Base-by-base conservation (phyloP, 1,284 basidiomycete species). In the Inonotus hispidus region DNA sequence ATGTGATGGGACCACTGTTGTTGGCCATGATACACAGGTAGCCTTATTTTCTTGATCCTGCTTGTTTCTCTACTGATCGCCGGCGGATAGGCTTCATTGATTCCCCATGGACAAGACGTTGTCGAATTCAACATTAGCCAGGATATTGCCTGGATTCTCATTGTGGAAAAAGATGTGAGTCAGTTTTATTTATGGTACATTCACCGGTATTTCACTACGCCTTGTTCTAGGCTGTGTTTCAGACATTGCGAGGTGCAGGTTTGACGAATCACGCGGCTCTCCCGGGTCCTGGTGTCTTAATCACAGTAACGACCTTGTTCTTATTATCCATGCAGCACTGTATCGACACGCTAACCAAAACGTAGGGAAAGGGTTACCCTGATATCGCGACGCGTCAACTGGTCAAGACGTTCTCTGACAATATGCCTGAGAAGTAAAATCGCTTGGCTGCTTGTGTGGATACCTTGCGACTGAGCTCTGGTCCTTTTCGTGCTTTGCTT, bases 281-380 rank as follows among this genome's bases (percentile, higher is more conserved):
- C 49, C 79, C 81, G 3, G 86, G 84, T 0, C 73, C 75, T 50
- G 90, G 91, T 0, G 68, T 93, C 25, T 75, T 92, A 39, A 79
- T 93, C 65, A 93, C 92, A 4, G 90, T 88, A 56, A 62, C 56
- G n/a, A 8, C 43, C 39, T 16, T 23, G 52, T 49, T 45, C 47
- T 38, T 25, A 21, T 19, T 49, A 10, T 14, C 19, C 13, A 21
- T 37, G 38, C 27, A 1, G 8, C 16, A n/a, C 16, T 37, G 53
- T 19, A 47, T 23, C 23, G 38, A 6, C 11, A 23, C 23, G 27
- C 21, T 29, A 23, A 29, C 23, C 16, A 10, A 13, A n/a, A 16
- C 53, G 14, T 67, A 95, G 93, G 95, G 95, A 1, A 96, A 96
- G 73, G 95, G 95, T 1, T 97, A 95, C 72, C 94, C 95, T 0